Percentiles rank a stretch among this genome's conserved stretches.
Conservation (phyloP, 1,284 basidiomycete species). For the Waitea zeae region DNA sequence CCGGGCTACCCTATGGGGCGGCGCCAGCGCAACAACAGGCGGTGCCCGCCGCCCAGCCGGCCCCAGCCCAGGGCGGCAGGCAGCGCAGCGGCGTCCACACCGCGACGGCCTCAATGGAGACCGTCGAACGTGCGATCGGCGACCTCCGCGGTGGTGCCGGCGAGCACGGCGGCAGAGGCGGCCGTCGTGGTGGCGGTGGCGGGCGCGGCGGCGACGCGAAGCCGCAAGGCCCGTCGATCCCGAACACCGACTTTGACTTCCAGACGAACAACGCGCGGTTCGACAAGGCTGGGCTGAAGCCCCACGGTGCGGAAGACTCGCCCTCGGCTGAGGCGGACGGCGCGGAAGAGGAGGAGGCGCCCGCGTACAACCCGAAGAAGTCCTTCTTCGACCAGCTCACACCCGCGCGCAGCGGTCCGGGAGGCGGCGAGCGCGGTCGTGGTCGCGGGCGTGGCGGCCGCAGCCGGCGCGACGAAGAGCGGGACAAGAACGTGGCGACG, state of each 20-base stretch:
- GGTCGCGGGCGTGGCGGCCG: slow-evolving; percentile 34
- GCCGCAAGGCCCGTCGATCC: slow-evolving; percentile 24
- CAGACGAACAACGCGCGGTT: slow-evolving; percentile 55
- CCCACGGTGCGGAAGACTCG: slow-evolving; percentile 10
- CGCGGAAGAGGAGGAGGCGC: slow-evolving; percentile 9
- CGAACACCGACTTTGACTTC: slow-evolving; percentile 64
- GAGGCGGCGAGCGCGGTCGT: slow-evolving; percentile 18
- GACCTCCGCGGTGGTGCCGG: slow-evolving; percentile 34
- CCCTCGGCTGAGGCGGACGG: slow-evolving; percentile 10
- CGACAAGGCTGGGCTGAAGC: slow-evolving; percentile 40
- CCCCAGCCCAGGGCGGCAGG: too few relatives aligned
- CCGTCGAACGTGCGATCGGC: slow-evolving; percentile 62
- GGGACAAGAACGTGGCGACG: slow-evolving; percentile 64
- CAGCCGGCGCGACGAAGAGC: slow-evolving; percentile 59
- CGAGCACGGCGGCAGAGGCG: slow-evolving; percentile 16
- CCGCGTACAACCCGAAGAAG: slow-evolving; percentile 54
- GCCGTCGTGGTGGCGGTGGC: slow-evolving; percentile 16
- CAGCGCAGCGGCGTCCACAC: slow-evolving; percentile 44
- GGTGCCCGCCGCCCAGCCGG: too few relatives aligned
- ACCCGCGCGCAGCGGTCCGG: slow-evolving; percentile 25
- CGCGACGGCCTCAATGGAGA: slow-evolving; percentile 59
- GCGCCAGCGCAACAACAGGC: too few relatives aligned
- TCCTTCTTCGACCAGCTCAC: slow-evolving; percentile 69
- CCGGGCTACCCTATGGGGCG: too few relatives aligned
- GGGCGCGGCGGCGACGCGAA: slow-evolving; percentile 19